Conservation (phyloP, 495 filamentous ascomycete genomes). For the Hyaloscypha finlandica region DNA sequence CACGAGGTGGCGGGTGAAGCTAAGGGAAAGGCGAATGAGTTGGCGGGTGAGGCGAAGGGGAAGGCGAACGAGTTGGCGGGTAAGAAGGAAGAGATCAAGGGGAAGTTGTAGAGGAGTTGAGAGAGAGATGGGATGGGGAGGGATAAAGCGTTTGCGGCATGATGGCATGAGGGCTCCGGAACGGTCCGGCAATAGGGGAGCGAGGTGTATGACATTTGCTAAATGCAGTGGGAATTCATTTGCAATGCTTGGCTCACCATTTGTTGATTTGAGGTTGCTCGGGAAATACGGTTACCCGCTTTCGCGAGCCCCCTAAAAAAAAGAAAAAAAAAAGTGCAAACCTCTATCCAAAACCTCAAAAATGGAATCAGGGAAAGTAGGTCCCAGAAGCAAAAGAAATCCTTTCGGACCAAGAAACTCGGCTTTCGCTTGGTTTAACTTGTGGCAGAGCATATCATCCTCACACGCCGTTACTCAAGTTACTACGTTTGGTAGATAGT, state of each 20-base stretch:
- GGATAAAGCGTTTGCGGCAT: background rate
- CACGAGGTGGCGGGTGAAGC: constrained; percentile 38
- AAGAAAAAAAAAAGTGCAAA: no score
- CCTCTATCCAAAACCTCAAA: no score
- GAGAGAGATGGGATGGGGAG: no score
- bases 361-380: no score
- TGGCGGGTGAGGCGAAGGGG: constrained; percentile 34
- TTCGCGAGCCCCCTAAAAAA: no score
- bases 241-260: background rate
- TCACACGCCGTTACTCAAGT: no score
- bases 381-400: no score
- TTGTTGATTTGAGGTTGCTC: background rate
- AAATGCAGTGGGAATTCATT: background rate
- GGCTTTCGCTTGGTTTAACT: no score
- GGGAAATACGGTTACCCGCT: background rate
- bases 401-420: no score
- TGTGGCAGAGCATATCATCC: no score
- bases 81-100: constrained; percentile 20
- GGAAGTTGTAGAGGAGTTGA: constrained; percentile 6
- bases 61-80: constrained; percentile 39
- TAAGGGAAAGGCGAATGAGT: constrained; percentile 41
- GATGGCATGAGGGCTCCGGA: background rate
- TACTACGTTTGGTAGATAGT: no score
- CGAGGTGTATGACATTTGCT: background rate
- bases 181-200: no score